Conservation (phyloP, 352 stramenopile species). For the Phytophthora tentaculata region DNA sequence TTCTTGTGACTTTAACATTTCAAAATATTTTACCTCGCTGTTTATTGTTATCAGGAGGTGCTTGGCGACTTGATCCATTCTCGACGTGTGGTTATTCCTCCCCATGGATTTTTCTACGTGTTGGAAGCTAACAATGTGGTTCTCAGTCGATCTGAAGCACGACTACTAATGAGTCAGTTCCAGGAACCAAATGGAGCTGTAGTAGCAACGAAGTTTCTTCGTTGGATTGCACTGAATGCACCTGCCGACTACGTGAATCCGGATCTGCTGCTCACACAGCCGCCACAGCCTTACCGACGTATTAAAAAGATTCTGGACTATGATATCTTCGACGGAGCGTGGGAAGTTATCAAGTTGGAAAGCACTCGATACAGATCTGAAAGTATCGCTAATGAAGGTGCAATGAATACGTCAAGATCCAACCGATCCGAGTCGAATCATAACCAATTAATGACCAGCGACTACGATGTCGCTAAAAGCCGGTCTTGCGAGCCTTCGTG, state of each 20-base stretch:
- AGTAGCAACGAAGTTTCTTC: conserved; percentile 48
- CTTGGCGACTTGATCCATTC: conserved; percentile 37
- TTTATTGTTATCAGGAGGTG: conserved; percentile 27
- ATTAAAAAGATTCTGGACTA: conserved; percentile 69
- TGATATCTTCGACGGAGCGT: conserved; percentile 67
- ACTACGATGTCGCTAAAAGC: conserved; percentile 58
- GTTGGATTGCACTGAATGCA: conserved; percentile 58
- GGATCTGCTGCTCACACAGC: conserved; percentile 56
- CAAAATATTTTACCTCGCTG: too few relatives aligned
- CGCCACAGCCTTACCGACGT: conserved; percentile 75
- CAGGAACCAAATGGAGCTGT: conserved; percentile 49
- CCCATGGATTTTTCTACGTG: conserved; percentile 53
- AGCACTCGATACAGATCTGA: conserved; percentile 54
- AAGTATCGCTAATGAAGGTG: conserved; percentile 8
- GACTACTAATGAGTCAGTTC: conserved; percentile 52
- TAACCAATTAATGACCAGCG: conserved; percentile 21
- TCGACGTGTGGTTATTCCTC: conserved; percentile 44
- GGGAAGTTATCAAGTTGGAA: conserved; percentile 48
- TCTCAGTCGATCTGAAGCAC: conserved; percentile 33
- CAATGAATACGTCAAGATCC: conserved; percentile 6
- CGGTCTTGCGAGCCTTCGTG: conserved; percentile 40
- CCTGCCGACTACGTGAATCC: conserved; percentile 69
- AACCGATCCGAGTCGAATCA: conserved; percentile 17
- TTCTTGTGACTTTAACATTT: too few relatives aligned
- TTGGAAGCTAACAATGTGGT: conserved; percentile 55